Evolutionary conservation across 768 basidiomycete genomes (phyloP).

Genomic region (Mycena venus): DNA sequence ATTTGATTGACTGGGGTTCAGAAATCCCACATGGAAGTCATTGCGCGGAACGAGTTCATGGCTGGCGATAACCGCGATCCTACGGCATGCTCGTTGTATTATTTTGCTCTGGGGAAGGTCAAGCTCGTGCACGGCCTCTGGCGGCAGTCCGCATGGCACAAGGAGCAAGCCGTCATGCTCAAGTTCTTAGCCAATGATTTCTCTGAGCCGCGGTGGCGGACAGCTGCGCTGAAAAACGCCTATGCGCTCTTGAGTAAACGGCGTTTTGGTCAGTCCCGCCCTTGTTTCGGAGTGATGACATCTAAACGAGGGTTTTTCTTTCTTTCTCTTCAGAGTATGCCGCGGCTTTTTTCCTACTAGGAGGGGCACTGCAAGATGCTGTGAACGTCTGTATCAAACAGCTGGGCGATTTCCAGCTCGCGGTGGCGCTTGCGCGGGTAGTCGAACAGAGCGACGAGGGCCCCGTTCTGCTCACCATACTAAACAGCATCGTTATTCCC

Average conservation of each 20-base stretch:
- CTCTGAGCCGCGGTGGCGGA: slow-evolving; percentile 84
- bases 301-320: slow-evolving; percentile 19
- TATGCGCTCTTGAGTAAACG: slow-evolving; percentile 92
- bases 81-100: slow-evolving; percentile 88
- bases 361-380: slow-evolving; percentile 89
- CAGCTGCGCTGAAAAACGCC: slow-evolving; percentile 96
- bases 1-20: slow-evolving; percentile 43
- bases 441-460: slow-evolving; percentile 88
- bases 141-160: slow-evolving; percentile 95
- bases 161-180: slow-evolving; percentile 89
- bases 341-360: slow-evolving; percentile 97
- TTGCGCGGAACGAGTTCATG: slow-evolving; percentile 96
- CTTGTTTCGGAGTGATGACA: slow-evolving; percentile 6
- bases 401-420: slow-evolving; percentile 91
- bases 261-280: slow-evolving; percentile 79
- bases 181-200: slow-evolving; percentile 96
- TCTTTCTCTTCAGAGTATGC: slow-evolving; percentile 93
- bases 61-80: slow-evolving; percentile 90
- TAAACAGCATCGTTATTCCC: slow-evolving; percentile 84
- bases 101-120: slow-evolving; percentile 93
- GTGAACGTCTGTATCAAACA: slow-evolving; percentile 92
- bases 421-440: slow-evolving; percentile 86
- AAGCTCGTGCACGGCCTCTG: slow-evolving; percentile 95
- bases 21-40: slow-evolving; percentile 86
- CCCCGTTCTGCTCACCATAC: slow-evolving; percentile 76